Evolutionary conservation across 441 rosid genomes (phyloP).

Genomic region (Populus trichocarpa): DNA sequence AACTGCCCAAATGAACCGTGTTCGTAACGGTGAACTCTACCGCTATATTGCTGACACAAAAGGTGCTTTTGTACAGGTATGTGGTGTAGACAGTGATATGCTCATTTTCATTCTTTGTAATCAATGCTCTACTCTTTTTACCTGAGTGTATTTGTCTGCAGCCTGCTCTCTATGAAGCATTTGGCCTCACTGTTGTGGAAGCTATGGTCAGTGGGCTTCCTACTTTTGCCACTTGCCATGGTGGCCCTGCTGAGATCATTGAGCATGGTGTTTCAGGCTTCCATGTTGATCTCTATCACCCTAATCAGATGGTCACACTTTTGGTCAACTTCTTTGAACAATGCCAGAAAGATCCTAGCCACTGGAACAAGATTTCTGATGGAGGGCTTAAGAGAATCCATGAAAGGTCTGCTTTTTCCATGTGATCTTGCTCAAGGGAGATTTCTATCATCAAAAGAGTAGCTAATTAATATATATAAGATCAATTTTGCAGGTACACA

Average conservation of each 20-base stretch:
- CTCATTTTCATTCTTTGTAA: background rate
- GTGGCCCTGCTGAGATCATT: constrained; percentile 71
- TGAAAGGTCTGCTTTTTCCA: constrained; percentile 39
- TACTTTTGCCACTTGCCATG: constrained; percentile 72
- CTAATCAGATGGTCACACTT: constrained; percentile 40
- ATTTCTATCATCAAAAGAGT: background rate
- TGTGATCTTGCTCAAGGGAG: background rate
- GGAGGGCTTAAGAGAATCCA: constrained; percentile 59
- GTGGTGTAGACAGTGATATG: background rate
- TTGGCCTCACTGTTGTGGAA: constrained; percentile 73
- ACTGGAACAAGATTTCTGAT: constrained; percentile 52
- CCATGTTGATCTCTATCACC: constrained; percentile 68
- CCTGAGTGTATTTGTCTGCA: constrained; percentile 18
- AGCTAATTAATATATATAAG: constrained; percentile 1
- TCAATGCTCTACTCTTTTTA: background rate
- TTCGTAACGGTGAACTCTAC: constrained; percentile 64
- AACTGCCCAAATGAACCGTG: constrained; percentile 55
- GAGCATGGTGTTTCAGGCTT: constrained; percentile 61
- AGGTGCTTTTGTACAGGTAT: constrained; percentile 63
- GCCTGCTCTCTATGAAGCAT: constrained; percentile 77
- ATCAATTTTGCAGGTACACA: constrained; percentile 48
- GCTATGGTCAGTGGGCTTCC: constrained; percentile 78
- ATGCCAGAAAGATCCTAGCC: constrained; percentile 40
- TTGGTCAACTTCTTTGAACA: constrained; percentile 45
- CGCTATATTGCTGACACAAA: constrained; percentile 60